phyloP scores from a whole-genome alignment of 495 filamentous ascomycete genomes.

The Podospora tetraspora region DNA sequence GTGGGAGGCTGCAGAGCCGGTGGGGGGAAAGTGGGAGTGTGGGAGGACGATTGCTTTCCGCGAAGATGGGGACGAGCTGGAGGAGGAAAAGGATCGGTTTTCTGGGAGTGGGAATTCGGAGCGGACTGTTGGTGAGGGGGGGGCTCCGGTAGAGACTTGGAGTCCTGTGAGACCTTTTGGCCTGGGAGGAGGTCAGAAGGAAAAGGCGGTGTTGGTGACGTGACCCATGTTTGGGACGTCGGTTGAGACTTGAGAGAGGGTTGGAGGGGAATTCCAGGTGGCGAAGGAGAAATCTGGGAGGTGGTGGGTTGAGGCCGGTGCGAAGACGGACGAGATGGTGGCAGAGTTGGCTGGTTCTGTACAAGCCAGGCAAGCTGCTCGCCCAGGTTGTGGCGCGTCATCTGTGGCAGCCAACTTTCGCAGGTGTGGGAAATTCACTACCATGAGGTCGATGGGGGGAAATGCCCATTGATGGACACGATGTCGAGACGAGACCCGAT shows the following conservation, averaged over 20 bases:
- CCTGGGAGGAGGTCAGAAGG: no score
- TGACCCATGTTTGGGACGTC: neutral
- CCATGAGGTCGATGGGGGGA: neutral
- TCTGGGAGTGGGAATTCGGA: neutral
- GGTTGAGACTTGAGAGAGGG: neutral
- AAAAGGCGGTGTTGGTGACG: neutral
- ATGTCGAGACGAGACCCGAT: neutral
- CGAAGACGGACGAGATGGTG: neutral
- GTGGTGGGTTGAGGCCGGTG: neutral
- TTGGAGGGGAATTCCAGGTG: neutral
- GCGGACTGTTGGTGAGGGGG: neutral
- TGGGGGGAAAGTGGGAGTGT: neutral
- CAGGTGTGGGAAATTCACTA: neutral
- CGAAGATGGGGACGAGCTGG: neutral
- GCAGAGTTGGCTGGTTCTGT: slow-evolving; percentile 26
- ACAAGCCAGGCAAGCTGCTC: slow-evolving; percentile 58
- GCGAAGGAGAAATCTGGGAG: neutral
- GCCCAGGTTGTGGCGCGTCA: slow-evolving; percentile 61
- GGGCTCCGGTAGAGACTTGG: neutral
- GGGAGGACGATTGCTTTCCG: neutral
- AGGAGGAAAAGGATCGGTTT: neutral
- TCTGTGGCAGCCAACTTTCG: slow-evolving; percentile 20
- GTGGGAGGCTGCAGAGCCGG: neutral
- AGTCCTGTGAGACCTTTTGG: neutral
- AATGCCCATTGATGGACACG: neutral